Evolutionary conservation across 805 yeast genomes (phyloP), one percentile per base, ranked within the genome.

Genomic region (Candida vaughaniae): DNA sequence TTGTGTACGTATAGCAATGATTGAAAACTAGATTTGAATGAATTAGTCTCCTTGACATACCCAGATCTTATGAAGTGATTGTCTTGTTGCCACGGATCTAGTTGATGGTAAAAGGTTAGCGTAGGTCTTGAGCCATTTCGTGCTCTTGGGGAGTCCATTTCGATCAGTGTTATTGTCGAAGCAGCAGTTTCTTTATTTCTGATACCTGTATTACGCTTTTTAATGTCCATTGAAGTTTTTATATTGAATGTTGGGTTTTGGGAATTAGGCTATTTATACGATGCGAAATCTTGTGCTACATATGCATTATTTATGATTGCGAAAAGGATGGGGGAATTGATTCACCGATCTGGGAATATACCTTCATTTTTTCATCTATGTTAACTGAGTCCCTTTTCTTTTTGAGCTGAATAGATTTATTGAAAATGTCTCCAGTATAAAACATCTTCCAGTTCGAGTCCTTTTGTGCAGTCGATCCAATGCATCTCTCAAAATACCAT

Each of bases 401-500:
- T 22, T 27, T 35, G 18, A 49, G 41, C 19, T 60, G 58, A 35
- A 66, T 60, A 33, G 59, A 57, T 40, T 61, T 62, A 45, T 62
- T 51, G 43, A 62, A 68, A 1, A 64, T 46, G 18, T 64, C 70
- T 1, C 73, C 73, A 2, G 71, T 62, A 46, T 56, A 68, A 38
- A 64, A 68, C 3, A 65, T 47, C 42, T 64, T 66, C 73, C 73
- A 68, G 20, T 54, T 58, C 5, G 71, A 62, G 4, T 52, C 60
- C 0, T 58, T 53, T 7, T 46, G 41, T 22, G 63, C 58, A 28
- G 80, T 53, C 18, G 82, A 80, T 1, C 95, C 95, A 12, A 71
- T 64, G 27, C 95, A 82, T 45, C 99, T 70, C 53, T 93, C 97
- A 60, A 91, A 93, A 56, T 91, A 91, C 99, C 99, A 93, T 54